Evolutionary conservation across 352 stramenopile species (phyloP), one percentile per base, ranked within the genome.

Genomic region (Hyphochytrium catenoides): DNA sequence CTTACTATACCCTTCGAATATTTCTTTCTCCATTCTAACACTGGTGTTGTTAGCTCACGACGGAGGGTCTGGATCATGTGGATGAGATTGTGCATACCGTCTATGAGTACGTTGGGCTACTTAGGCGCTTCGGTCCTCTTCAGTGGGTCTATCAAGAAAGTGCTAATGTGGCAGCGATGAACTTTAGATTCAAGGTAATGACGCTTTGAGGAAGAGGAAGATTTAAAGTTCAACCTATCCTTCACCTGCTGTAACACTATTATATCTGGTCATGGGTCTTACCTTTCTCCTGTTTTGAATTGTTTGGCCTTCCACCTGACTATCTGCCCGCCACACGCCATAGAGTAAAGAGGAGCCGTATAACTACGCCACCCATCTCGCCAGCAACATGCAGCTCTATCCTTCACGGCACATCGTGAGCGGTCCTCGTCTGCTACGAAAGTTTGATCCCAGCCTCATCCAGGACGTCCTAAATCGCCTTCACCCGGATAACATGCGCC

Each of bases 121-220:
- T 81, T 15, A 53, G 58, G 18, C 34, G 26, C 17, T 42, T 56
- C 21, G 31, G 50, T 17, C 54, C 56, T 7, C 60, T 72, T 16
- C 47, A 50, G 22, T 81, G 64, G 64, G 68, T 76, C 26, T 81
- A 74, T 31, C 39, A 54, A 4, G 64, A 81, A 39, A 64, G 57
- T 0, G 52, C 74, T 31, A 51, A 62, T 22, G 36, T 81, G 9
- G 52, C 54, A 11, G 39, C 62, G 8, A 46, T 70, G 8, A 51
- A 69, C 12, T 77, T 77, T 42, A 51, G 54, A 4, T 81, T 76
- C 39, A 69, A n/a, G n/a, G n/a, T n/a, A n/a, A n/a, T n/a, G n/a
- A n/a, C n/a, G n/a, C n/a, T n/a, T n/a, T n/a, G n/a, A n/a, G n/a
- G n/a, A n/a, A n/a, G n/a, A n/a, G n/a, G n/a, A n/a, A n/a, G n/a